Evolutionary conservation across 495 filamentous ascomycete species (phyloP), one percentile per base, ranked within the genome.

Genomic region (Penicillium ucsense): DNA sequence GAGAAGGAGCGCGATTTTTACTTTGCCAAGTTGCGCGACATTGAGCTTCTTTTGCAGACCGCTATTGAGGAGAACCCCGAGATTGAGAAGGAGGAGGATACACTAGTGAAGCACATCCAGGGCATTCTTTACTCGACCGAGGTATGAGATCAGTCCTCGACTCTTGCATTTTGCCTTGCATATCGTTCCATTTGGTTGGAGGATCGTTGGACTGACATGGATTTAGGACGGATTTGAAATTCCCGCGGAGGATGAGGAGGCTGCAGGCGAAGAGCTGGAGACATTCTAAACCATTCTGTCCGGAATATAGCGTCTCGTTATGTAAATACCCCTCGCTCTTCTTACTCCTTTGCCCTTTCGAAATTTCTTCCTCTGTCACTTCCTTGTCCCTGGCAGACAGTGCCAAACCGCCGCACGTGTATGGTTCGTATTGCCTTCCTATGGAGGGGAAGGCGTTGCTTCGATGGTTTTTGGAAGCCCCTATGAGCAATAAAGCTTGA

Each of bases 1-100:
- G 88, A 94, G 74, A 85, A 88, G 61, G 92, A 98, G 73, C 75
- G 92, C 43, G 92, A 98, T 66, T 98, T 98, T 68, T 98, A 98
- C 74, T 98, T 98, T 65, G 89, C 86, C 74, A 98, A 98, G 71
- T 71, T 98, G 48, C 81, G 92, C 44, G 92, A 98, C 60, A 98
- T 98, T 54, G 94, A 98, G 68, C 66, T 98, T 54, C 64, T 98
- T 61, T 74, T 98, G 45, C 92, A 98, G 73, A 81, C 83, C 52
- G 88, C 88, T 10, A 86, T 95, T 56, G 92, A 97, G 57, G 82
- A 82, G 36, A 83, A 95, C 52, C 89, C 91, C 4, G 82, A 91
- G 66, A 67, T 97, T 42, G 92, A 95, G 73, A 85, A 90, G 78
- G 85, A 91, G 28, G 91, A 95, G 51, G 86, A 90, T 40, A 83